Base-by-base conservation (phyloP, 768 basidiomycete genomes). In the Mycena chlorophos region DNA sequence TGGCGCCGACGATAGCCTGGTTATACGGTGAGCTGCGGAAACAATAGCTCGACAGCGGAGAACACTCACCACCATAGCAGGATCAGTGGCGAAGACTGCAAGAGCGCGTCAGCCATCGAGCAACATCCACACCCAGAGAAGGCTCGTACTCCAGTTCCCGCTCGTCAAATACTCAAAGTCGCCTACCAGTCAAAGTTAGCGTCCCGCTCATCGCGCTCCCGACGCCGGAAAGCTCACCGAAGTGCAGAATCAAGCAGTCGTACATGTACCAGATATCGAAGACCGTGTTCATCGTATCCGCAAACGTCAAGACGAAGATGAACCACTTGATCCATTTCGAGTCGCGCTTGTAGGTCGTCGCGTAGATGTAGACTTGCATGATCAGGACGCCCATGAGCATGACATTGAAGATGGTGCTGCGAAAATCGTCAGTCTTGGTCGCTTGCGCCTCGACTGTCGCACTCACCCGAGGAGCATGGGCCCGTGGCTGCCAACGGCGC, bases 371-470 rank as follows among this genome's bases (percentile, higher is more conserved):
- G 10, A 74, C 66, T 65, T 84, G 76, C 0, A 73, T 73, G 45
- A 78, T 73, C 75, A 79, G 79, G 40, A 81, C 75, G 2, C 79
- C 80, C 55, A 77, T 79, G 10, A 81, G 69, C 14, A 79, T 51
- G 20, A 79, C 63, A 55, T 80, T 81, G 66, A 81, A 63, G 14
- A 73, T 63, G 52, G 34, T 37, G 12, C 34, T 37, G 34, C 34
- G 25, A 10, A 10, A 37, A 10, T n/a, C 34, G 12, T 37, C 34
- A 37, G 34, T n/a, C 12, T n/a, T 37, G 12, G 10, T 37, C 10
- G 34, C 34, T 10, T 10, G 34, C 34, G 34, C 12, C n/a, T 10
- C 12, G 34, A 37, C 12, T n/a, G n/a, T 10, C 10, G 12, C 12
- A 37, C 34, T 10, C n/a, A 37, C 34, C 34, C 34, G 34, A 37